Conservation (phyloP, 164 flowering plant species). For the Macadamia tetraphylla region DNA sequence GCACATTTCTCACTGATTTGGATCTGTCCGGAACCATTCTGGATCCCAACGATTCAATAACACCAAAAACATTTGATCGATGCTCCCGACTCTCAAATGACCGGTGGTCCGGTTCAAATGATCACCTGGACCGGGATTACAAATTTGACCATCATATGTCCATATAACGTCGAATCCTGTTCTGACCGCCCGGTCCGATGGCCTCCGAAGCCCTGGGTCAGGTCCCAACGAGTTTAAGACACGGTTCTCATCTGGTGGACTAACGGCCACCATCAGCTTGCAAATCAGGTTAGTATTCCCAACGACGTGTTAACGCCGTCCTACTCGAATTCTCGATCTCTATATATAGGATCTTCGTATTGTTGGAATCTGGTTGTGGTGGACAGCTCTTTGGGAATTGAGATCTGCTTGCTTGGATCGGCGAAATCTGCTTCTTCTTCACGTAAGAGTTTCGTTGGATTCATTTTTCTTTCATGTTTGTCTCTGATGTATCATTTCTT, state of each 20-base stretch:
- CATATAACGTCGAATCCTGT: no score
- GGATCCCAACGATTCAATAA: no score
- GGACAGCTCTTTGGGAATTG: background rate
- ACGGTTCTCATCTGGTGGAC: background rate
- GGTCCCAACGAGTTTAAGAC: no score
- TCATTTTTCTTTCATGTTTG: background rate
- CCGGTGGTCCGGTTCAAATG: no score
- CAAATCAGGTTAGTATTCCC: background rate
- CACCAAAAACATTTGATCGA: no score
- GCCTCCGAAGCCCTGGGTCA: no score
- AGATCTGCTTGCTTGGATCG: background rate
- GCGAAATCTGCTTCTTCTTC: background rate
- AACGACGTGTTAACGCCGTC: background rate
- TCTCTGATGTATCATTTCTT: background rate
- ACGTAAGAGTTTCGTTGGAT: background rate
- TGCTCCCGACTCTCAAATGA: no score
- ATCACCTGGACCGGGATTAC: no score
- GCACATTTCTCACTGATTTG: no score
- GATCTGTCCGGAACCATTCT: no score
- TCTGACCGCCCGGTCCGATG: no score
- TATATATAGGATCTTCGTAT: background rate
- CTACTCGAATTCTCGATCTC: background rate
- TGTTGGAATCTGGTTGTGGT: conserved; percentile 3
- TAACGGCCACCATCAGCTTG: background rate
- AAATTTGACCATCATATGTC: no score